Percentiles rank a stretch among this genome's conserved stretches.
Evolutionary conservation across 1,284 basidiomycete species (phyloP).

Genomic region (Boletus semigastroideus): DNA sequence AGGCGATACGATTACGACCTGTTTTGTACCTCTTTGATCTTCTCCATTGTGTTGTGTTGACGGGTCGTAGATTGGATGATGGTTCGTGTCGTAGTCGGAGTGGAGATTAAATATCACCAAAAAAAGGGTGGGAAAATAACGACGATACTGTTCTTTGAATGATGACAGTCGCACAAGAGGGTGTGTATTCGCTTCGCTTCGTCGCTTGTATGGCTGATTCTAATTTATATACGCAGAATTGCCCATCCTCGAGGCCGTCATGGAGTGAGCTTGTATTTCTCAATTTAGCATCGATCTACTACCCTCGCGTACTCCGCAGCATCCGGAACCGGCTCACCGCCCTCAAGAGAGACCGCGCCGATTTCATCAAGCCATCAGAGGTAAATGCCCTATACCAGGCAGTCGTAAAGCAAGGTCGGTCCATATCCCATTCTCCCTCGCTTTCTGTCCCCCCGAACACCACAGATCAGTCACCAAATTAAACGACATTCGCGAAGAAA

Average conservation of each 20-base stretch:
- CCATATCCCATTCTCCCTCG: neutral
- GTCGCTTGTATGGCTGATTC: neutral
- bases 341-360: constrained; percentile 84
- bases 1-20: no score
- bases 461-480: constrained; percentile 77
- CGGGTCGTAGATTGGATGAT: constrained; percentile 4
- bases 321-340: constrained; percentile 90
- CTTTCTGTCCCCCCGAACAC: neutral
- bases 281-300: constrained; percentile 7
- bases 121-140: constrained; percentile 28
- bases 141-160: constrained; percentile 21
- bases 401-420: constrained; percentile 89
- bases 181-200: constrained; percentile 38
- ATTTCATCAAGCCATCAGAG: constrained; percentile 90
- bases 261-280: constrained; percentile 60
- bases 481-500: constrained; percentile 87
- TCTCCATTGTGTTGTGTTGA: constrained; percentile 61
- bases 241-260: constrained; percentile 92
- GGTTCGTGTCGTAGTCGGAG: neutral
- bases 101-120: constrained; percentile 21
- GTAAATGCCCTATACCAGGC: constrained; percentile 93
- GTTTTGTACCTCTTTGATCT: constrained; percentile 61
- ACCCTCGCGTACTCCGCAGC: constrained; percentile 45
- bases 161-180: constrained; percentile 66
- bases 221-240: constrained; percentile 57